These are phyloP conservation scores for Ajuga chamaepitys DNA, from an alignment of 257 asterid genomes.

Conservation along the genomic window DNA sequence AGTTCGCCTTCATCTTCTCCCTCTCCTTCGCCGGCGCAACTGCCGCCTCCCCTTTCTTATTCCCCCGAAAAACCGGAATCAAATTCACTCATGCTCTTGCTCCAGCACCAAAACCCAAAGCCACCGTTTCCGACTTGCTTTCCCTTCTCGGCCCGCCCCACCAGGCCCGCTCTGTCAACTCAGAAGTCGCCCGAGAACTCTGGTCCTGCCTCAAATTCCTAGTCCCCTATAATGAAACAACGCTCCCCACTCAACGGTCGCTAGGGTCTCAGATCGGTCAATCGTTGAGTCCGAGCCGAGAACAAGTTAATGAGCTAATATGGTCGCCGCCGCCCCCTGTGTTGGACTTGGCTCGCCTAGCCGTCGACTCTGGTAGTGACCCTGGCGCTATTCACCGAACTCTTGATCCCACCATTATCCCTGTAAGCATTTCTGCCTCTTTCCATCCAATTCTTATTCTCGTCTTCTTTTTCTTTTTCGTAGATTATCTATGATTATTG, in stretches of 20 bases:
- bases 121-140: slow-evolving; percentile 67
- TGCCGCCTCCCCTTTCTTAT: slow-evolving; percentile 21
- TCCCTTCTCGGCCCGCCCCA: slow-evolving; percentile 63
- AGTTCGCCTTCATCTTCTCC: slow-evolving; percentile 52
- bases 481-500: background rate
- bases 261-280: slow-evolving; percentile 14
- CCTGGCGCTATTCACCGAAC: slow-evolving; percentile 64
- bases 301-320: slow-evolving; percentile 38
- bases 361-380: slow-evolving; percentile 75
- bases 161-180: slow-evolving; percentile 57
- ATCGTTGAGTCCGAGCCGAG: background rate
- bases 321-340: slow-evolving; percentile 71
- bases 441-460: background rate
- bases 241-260: slow-evolving; percentile 20
- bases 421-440: slow-evolving; percentile 24
- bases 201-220: slow-evolving; percentile 70
- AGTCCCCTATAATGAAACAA: slow-evolving; percentile 29
- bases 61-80: slow-evolving; percentile 17
- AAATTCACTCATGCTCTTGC: background rate
- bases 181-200: slow-evolving; percentile 44
- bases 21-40: slow-evolving; percentile 53
- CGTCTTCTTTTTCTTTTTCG: background rate
- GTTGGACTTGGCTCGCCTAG: slow-evolving; percentile 78
- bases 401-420: slow-evolving; percentile 62
- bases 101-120: slow-evolving; percentile 34